Conservation (phyloP, 768 basidiomycete species). For the Calocybe cyanea region DNA sequence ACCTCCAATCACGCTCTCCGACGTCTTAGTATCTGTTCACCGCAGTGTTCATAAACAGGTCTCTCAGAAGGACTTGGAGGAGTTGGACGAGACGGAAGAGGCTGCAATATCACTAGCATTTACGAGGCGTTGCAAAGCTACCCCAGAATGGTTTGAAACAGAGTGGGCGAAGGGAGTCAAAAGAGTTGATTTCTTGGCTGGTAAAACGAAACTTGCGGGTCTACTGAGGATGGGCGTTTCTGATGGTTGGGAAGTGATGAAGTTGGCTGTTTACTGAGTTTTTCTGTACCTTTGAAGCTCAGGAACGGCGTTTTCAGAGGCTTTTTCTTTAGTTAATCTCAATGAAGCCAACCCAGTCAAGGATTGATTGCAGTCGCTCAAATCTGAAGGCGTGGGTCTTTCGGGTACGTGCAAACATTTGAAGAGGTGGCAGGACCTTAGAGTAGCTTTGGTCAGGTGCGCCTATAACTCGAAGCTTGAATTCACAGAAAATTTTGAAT, state of each 20-base stretch:
- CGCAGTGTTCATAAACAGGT: constrained; percentile 42
- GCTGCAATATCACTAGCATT: constrained; percentile 33
- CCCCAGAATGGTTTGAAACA: constrained; percentile 25
- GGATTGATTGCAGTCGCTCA: too few species aligned
- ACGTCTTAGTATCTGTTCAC: constrained; percentile 52
- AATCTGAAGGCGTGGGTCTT: too few species aligned
- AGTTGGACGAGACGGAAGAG: constrained; percentile 26
- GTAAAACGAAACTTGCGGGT: constrained; percentile 45
- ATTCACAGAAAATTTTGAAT: too few species aligned
- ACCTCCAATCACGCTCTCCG: constrained; percentile 53
- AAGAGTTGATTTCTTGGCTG: constrained; percentile 55
- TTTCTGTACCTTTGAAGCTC: too few species aligned
- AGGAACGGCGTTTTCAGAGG: too few species aligned
- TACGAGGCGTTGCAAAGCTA: constrained; percentile 30
- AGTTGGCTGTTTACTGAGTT: constrained; percentile 17
- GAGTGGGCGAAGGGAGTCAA: constrained; percentile 51
- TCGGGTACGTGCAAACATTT: too few species aligned
- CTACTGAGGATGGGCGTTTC: constrained; percentile 34
- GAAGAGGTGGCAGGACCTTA: too few species aligned
- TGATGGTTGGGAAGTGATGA: constrained; percentile 33
- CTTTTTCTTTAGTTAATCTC: too few species aligned
- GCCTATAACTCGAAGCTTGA: too few species aligned
- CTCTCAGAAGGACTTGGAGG: constrained; percentile 34
- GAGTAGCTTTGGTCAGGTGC: too few species aligned
- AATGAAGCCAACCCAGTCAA: too few species aligned